These are phyloP conservation scores for Teratosphaeria epicoccoides DNA, from an alignment of 2,329 filamentous ascomycete genomes.

Conservation along the genomic window DNA sequence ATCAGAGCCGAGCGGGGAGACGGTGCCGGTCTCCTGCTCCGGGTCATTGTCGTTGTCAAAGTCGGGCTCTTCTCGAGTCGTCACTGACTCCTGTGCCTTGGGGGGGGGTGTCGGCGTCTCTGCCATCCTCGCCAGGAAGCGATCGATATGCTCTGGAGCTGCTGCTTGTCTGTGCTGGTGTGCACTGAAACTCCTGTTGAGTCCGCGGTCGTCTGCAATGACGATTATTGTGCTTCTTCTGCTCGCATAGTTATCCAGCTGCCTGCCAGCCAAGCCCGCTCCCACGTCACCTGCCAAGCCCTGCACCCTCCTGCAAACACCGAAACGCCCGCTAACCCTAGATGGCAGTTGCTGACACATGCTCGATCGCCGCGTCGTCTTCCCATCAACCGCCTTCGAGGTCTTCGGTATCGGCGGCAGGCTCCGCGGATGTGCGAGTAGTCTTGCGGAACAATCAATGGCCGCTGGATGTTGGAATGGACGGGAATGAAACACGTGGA, in stretches of 20 bases:
- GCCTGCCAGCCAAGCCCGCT: background rate
- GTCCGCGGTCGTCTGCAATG: background rate
- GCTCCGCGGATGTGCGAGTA: no score
- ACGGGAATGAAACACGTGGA: no score
- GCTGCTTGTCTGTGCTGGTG: background rate
- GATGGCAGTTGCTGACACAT: background rate
- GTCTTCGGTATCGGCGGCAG: no score
- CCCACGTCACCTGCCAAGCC: background rate
- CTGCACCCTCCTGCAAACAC: background rate
- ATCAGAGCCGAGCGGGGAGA: slow-evolving; percentile 26
- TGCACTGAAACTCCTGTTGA: background rate
- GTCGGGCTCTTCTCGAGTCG: slow-evolving; percentile 29
- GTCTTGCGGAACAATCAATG: no score
- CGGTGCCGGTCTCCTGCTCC: slow-evolving; percentile 49
- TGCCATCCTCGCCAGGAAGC: slow-evolving; percentile 11
- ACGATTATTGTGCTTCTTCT: no score
- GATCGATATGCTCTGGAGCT: background rate
- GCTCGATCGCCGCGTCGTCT: background rate
- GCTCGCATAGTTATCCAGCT: background rate
- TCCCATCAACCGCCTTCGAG: no score
- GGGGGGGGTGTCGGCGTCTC: slow-evolving; percentile 18
- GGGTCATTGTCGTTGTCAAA: slow-evolving; percentile 47
- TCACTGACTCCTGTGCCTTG: slow-evolving; percentile 27
- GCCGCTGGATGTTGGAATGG: no score
- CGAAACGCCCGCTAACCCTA: background rate